Base-by-base conservation (phyloP, 495 filamentous ascomycete genomes). In the Penicillium crystallinum region DNA sequence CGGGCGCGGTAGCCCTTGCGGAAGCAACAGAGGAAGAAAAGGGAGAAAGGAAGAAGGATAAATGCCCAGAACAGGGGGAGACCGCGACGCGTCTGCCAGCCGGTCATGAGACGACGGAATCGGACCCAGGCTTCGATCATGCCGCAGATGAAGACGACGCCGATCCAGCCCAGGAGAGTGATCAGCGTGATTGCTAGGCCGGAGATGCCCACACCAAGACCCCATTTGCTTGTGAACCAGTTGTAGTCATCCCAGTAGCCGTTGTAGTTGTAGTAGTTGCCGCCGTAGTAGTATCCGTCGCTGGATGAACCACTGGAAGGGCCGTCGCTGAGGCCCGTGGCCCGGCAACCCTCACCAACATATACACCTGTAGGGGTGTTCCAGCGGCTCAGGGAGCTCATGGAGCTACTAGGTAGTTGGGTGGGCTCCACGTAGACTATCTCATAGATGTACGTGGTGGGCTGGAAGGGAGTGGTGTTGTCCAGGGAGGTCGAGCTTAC, bases 31-130 rank as follows among this genome's bases (percentile, higher is more conserved):
- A 74, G 56, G 17, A 71, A 64, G 51, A 71, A 62, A 1, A 78
- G 54, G 1, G 66, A 67, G 6, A 79, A 29, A 2, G 68, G 68
- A 17, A 71, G 46, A 23, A 61, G 41, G 6, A 50, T 65, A 23
- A 67, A 51, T 27, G 64, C 64, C 78, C 78, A 81, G 54, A 61
- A 74, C 9, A 79, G 56, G 3, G 78, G 77, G 7, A 77, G 58
- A 10, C 77, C 72, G 18, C 78, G 72, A 1, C 76, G 71, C 0
- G 72, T 66, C 29, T 71, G 64, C 65, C 70, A 71, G 27, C 78
- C 77, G 1, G 69, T 64, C 76, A 79, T 78, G 51, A 81, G 57
- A 6, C 74, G 69, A 30, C 75, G 71, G 65, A 81, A 81, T 49
- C 75, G 76, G 36, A 76, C 52, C 58, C 64, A 81, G 40, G 64